These are phyloP conservation scores for Acanthamoeba royreba DNA, from an alignment of 208 protist genomes.

Conservation along the genomic window DNA sequence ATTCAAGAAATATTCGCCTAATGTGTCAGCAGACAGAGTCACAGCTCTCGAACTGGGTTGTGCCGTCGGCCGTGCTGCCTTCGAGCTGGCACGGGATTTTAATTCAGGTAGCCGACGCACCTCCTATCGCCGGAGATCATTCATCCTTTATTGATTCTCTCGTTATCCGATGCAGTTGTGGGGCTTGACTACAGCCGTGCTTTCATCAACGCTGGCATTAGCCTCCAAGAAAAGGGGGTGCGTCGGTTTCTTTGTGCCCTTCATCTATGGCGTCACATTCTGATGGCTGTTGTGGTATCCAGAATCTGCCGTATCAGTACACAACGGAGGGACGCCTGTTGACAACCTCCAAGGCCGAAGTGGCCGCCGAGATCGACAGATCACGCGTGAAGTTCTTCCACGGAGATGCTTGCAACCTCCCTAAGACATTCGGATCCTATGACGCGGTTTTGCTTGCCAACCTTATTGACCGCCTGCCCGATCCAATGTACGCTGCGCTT, in stretches of 20 bases:
- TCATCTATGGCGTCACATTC: background rate
- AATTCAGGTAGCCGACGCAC: slow-evolving; percentile 33
- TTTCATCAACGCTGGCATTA: background rate
- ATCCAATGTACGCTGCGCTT: background rate
- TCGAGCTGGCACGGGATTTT: slow-evolving; percentile 69
- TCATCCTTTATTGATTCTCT: background rate
- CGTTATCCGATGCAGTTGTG: background rate
- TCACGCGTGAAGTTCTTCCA: slow-evolving; percentile 55
- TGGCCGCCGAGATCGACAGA: background rate
- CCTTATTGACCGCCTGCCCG: slow-evolving; percentile 58
- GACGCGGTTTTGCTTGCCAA: slow-evolving; percentile 62
- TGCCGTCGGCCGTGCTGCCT: slow-evolving; percentile 61
- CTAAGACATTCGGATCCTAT: slow-evolving; percentile 16
- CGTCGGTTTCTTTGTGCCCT: background rate
- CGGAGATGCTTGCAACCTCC: slow-evolving; percentile 56
- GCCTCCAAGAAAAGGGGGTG: background rate
- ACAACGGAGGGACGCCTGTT: slow-evolving; percentile 49
- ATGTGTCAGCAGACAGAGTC: background rate
- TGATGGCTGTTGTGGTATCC: background rate
- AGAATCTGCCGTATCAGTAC: slow-evolving; percentile 37
- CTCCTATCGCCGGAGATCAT: slow-evolving; percentile 35
- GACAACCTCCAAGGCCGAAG: background rate
- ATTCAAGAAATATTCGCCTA: background rate
- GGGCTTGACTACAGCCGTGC: background rate
- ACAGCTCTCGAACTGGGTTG: slow-evolving; percentile 69